Evolutionary conservation across 371 early-diverging fungal species (phyloP).

Genomic region (Actinomortierella wolfii): DNA sequence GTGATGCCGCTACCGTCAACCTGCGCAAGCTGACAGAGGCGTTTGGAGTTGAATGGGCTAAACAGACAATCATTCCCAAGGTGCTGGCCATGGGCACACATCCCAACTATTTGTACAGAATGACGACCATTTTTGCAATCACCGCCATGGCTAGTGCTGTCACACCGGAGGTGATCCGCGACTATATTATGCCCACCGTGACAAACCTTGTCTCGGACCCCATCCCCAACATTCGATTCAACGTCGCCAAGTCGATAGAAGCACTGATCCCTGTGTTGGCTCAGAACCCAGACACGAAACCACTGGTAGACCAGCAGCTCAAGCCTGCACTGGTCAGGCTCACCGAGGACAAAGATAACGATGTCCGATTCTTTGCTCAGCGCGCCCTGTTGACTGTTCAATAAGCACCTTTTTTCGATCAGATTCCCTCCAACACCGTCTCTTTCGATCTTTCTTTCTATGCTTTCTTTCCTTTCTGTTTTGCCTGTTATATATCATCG

Average conservation of each 20-base stretch:
- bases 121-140: constrained; percentile 96
- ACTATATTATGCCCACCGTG: constrained; percentile 89
- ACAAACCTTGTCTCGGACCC: constrained; percentile 87
- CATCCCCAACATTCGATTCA: constrained; percentile 99
- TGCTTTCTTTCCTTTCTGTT: no score
- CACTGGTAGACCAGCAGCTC: constrained; percentile 67
- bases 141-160: constrained; percentile 91
- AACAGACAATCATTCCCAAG: constrained; percentile 90
- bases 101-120: constrained; percentile 93
- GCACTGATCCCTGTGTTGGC: constrained; percentile 81
- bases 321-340: constrained; percentile 86
- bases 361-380: constrained; percentile 92
- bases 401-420: neutral
- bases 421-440: no score
- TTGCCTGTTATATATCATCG: no score
- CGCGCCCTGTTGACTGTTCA: constrained; percentile 64
- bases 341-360: constrained; percentile 86
- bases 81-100: constrained; percentile 89
- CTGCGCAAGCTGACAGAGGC: constrained; percentile 92
- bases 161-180: constrained; percentile 85
- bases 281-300: constrained; percentile 61
- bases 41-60: constrained; percentile 99
- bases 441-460: no score
- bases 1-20: constrained; percentile 95
- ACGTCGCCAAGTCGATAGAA: constrained; percentile 95